These are phyloP conservation scores for Tylopilus vinaceipallidus DNA, from an alignment of 768 basidiomycete genomes.

Conservation along the genomic window DNA sequence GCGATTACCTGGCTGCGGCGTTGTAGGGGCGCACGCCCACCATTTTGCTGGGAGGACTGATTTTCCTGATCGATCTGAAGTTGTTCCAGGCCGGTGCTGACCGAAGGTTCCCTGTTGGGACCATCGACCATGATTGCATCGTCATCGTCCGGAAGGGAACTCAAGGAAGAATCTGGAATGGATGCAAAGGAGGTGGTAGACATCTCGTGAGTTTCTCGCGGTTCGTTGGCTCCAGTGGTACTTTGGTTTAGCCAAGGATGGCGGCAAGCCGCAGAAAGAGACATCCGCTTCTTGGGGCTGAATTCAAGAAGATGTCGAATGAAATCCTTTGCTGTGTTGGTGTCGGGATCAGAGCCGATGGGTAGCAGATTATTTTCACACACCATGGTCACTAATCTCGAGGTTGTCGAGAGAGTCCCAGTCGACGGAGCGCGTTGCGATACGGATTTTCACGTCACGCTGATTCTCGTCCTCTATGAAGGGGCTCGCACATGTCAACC, in stretches of 20 bases:
- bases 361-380: slow-evolving; percentile 11
- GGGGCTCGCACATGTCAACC: slow-evolving; percentile 75
- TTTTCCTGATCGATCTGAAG: slow-evolving; percentile 31
- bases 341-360: slow-evolving; percentile 1
- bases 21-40: slow-evolving; percentile 34
- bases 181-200: slow-evolving; percentile 11
- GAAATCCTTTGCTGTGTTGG: slow-evolving; percentile 61
- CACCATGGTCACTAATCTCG: slow-evolving; percentile 48
- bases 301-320: slow-evolving; percentile 60
- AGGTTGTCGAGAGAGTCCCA: slow-evolving; percentile 47
- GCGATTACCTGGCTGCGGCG: slow-evolving; percentile 48
- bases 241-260: slow-evolving; percentile 71
- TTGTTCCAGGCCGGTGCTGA: slow-evolving; percentile 33
- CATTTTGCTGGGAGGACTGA: slow-evolving; percentile 7
- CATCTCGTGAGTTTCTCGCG: slow-evolving; percentile 1
- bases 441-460: slow-evolving; percentile 58
- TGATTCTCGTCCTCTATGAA: slow-evolving; percentile 76
- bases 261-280: slow-evolving; percentile 58
- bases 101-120: slow-evolving; percentile 17
- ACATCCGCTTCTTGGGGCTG: slow-evolving; percentile 68
- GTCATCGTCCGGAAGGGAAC: slow-evolving; percentile 23
- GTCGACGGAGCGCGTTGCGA: slow-evolving; percentile 58
- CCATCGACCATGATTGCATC: slow-evolving; percentile 18
- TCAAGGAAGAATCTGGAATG: slow-evolving; percentile 18
- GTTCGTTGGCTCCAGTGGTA: neutral